Evolutionary conservation across 2,329 filamentous ascomycete species (phyloP).

Genomic region (Periconia sp.): DNA sequence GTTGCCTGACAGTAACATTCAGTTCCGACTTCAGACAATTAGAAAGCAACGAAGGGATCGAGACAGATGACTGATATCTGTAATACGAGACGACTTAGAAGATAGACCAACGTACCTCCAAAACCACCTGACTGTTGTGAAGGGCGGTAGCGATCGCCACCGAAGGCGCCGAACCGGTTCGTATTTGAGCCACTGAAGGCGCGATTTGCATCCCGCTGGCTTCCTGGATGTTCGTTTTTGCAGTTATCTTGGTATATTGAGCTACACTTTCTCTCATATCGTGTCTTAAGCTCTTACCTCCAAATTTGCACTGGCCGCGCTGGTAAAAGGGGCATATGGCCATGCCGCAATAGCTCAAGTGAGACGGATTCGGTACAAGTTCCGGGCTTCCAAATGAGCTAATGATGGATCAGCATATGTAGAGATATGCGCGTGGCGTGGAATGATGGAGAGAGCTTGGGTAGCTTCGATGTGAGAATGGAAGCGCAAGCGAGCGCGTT

Average conservation of each 20-base stretch:
- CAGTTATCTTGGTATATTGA: slow-evolving; percentile 58
- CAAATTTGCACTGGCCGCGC: slow-evolving; percentile 69
- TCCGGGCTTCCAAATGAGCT: slow-evolving; percentile 17
- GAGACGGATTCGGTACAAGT: neutral
- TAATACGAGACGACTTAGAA: neutral
- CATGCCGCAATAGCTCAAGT: slow-evolving; percentile 32
- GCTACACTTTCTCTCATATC: neutral
- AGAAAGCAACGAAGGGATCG: neutral
- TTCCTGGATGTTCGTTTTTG: slow-evolving; percentile 65
- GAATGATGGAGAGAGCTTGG: neutral
- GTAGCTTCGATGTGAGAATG: neutral
- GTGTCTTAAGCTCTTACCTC: slow-evolving; percentile 56
- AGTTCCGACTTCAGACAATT: neutral
- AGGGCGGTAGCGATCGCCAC: slow-evolving; percentile 41
- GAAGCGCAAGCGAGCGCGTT: slow-evolving; percentile 6
- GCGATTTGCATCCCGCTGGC: slow-evolving; percentile 31
- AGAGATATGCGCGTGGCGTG: neutral
- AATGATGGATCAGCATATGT: neutral
- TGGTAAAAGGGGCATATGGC: slow-evolving; percentile 68
- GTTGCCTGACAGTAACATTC: neutral
- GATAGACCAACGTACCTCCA: slow-evolving; percentile 44
- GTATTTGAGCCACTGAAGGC: slow-evolving; percentile 29
- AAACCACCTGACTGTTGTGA: slow-evolving; percentile 38
- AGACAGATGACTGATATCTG: neutral
- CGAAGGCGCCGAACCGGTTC: slow-evolving; percentile 63